phyloP scores from a whole-genome alignment of 139 green algal genomes.

The Axilococcus clingmanii region DNA sequence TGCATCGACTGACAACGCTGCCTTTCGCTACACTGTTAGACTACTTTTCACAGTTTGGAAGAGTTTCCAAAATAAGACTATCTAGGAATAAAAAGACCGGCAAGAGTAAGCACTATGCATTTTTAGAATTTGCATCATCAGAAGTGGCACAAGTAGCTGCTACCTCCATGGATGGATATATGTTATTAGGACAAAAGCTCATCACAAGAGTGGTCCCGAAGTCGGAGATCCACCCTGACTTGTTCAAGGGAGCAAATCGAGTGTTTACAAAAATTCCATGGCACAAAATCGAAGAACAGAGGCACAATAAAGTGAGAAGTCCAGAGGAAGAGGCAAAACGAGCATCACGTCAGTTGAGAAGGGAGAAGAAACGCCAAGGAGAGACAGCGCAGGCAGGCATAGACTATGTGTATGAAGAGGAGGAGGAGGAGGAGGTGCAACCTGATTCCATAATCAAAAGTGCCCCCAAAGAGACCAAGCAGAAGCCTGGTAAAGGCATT shows the following conservation, averaged over 20 bases:
- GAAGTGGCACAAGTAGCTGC: constrained; percentile 76
- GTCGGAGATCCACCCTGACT: constrained; percentile 46
- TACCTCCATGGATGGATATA: constrained; percentile 84
- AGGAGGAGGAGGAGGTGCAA: constrained; percentile 15
- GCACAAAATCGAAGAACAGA: constrained; percentile 57
- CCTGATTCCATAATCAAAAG: too few species aligned
- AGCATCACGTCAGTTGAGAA: constrained; percentile 23
- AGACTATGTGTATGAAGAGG: constrained; percentile 63
- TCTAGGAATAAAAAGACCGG: constrained; percentile 40
- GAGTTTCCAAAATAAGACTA: constrained; percentile 32
- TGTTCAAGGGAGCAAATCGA: constrained; percentile 70
- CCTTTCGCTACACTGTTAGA: constrained; percentile 9
- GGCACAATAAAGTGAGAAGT: constrained; percentile 55
- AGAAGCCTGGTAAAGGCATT: too few species aligned
- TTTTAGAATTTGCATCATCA: constrained; percentile 51
- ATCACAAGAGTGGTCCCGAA: constrained; percentile 24
- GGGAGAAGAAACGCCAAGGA: constrained; percentile 42
- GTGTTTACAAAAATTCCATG: constrained; percentile 66
- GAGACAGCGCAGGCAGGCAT: constrained; percentile 62
- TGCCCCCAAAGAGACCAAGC: neutral
- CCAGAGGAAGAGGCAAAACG: constrained; percentile 26
- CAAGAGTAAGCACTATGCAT: constrained; percentile 48
- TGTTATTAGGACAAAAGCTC: constrained; percentile 73
- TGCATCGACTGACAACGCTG: too few species aligned
- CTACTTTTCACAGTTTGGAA: constrained; percentile 45